Conservation (phyloP, 768 basidiomycete species). For the Termitomyces sp. region DNA sequence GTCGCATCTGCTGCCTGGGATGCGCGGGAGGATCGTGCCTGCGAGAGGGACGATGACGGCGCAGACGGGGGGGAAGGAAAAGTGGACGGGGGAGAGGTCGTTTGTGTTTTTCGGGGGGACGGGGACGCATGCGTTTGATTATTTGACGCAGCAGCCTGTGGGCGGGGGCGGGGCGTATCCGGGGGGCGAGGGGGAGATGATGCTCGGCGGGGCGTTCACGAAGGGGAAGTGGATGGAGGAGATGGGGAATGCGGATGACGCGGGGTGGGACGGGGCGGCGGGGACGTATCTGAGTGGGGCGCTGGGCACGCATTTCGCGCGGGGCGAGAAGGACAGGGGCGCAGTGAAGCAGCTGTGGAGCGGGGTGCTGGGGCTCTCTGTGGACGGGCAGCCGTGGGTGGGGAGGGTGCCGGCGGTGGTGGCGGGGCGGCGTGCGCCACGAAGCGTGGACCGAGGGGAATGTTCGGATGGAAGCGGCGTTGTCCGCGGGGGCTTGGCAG, state of each 20-base stretch:
- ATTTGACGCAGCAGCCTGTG: conserved; percentile 56
- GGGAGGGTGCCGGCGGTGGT: conserved; percentile 50
- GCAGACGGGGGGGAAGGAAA: conserved; percentile 24
- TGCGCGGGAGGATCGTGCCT: conserved; percentile 61
- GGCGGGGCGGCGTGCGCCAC: conserved; percentile 30
- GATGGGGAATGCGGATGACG: conserved; percentile 33
- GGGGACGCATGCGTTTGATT: conserved; percentile 45
- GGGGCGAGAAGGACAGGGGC: not conserved
- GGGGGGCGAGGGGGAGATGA: conserved; percentile 39
- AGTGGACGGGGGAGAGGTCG: conserved; percentile 40
- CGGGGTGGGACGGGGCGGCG: conserved; percentile 19
- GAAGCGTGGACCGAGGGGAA: not conserved
- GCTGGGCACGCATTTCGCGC: conserved; percentile 47
- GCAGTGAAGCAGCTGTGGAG: conserved; percentile 40
- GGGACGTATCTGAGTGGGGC: conserved; percentile 28
- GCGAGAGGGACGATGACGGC: conserved; percentile 57
- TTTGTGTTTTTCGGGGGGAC: conserved; percentile 52
- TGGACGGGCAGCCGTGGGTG: conserved; percentile 64
- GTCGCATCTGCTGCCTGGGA: conserved; percentile 59
- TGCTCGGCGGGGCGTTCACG: conserved; percentile 62
- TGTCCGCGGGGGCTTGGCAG: conserved; percentile 15
- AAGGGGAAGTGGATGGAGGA: conserved; percentile 23
- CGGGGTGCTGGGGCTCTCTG: conserved; percentile 57
- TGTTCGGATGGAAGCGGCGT: too few species aligned
- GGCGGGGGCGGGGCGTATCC: conserved; percentile 12